Evolutionary conservation across 2,329 filamentous ascomycete species (phyloP).

Genomic region (Colletotrichum australisinense): DNA sequence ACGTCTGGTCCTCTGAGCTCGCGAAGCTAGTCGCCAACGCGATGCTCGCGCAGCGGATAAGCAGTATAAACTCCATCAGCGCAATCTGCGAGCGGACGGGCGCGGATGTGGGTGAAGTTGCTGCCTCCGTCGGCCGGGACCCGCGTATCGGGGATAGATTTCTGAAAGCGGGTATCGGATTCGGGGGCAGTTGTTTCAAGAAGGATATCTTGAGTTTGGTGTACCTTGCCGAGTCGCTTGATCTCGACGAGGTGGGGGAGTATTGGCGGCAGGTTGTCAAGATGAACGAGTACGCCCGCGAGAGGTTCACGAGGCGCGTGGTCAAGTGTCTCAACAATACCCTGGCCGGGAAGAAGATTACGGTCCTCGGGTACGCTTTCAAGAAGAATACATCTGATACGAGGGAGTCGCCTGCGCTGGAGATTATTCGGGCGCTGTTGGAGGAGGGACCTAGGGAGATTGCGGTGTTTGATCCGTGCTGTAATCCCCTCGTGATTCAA

Average conservation of each 20-base stretch:
- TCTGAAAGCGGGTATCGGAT: constrained; percentile 79
- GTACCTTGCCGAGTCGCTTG: constrained; percentile 79
- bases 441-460: constrained; percentile 74
- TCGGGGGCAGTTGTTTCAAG: constrained; percentile 84
- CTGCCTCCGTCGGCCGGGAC: constrained; percentile 75
- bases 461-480: constrained; percentile 75
- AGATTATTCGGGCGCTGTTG: constrained; percentile 73
- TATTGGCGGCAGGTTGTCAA: constrained; percentile 81
- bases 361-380: constrained; percentile 80
- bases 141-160: constrained; percentile 78
- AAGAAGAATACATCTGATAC: constrained; percentile 84
- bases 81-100: constrained; percentile 82
- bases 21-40: constrained; percentile 84
- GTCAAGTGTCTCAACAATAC: constrained; percentile 76
- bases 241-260: constrained; percentile 76
- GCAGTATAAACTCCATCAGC: constrained; percentile 83
- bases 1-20: constrained; percentile 82
- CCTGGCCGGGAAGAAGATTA: constrained; percentile 76
- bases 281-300: constrained; percentile 81
- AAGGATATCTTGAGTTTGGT: constrained; percentile 81
- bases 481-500: constrained; percentile 61
- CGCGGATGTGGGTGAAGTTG: constrained; percentile 79
- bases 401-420: constrained; percentile 75
- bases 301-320: constrained; percentile 74
- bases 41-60: constrained; percentile 83